Conservation (phyloP, 2,329 filamentous ascomycete species). For the Ascochyta pisi region DNA sequence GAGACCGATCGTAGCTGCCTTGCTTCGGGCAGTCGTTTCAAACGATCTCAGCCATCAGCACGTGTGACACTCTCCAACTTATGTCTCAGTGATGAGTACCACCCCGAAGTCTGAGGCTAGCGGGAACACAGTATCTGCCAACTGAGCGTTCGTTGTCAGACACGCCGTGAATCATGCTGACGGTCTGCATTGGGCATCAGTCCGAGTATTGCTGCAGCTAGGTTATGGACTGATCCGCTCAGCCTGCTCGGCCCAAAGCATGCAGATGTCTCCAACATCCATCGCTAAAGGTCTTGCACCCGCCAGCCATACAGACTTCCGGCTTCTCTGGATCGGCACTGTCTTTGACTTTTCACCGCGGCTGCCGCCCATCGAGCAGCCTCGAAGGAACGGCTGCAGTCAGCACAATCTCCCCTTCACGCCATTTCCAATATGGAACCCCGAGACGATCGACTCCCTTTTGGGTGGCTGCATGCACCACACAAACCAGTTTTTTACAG, state of each 20-base stretch:
- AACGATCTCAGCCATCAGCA: not conserved
- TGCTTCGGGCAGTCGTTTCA: too few species aligned
- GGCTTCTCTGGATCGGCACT: not conserved
- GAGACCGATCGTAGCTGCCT: too few species aligned
- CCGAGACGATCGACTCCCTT: not conserved
- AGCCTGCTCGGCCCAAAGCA: not conserved
- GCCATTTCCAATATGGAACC: not conserved
- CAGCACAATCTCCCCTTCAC: constrained; percentile 4
- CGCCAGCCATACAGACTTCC: not conserved
- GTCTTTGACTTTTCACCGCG: constrained; percentile 1
- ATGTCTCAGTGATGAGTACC: not conserved
- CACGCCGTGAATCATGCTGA: not conserved
- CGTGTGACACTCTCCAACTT: too few species aligned
- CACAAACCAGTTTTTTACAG: not conserved
- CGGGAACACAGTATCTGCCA: too few species aligned
- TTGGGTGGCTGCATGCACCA: not conserved
- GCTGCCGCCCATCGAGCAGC: constrained; percentile 2
- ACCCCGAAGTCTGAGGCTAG: too few species aligned
- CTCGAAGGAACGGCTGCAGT: constrained; percentile 9
- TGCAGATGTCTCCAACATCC: not conserved
- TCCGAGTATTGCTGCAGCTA: not conserved
- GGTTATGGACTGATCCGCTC: not conserved
- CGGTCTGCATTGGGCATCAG: not conserved
- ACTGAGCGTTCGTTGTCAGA: not conserved
- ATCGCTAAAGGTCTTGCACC: not conserved